Base-by-base conservation (phyloP, 768 basidiomycete species). In the Mycena leptocephala region DNA sequence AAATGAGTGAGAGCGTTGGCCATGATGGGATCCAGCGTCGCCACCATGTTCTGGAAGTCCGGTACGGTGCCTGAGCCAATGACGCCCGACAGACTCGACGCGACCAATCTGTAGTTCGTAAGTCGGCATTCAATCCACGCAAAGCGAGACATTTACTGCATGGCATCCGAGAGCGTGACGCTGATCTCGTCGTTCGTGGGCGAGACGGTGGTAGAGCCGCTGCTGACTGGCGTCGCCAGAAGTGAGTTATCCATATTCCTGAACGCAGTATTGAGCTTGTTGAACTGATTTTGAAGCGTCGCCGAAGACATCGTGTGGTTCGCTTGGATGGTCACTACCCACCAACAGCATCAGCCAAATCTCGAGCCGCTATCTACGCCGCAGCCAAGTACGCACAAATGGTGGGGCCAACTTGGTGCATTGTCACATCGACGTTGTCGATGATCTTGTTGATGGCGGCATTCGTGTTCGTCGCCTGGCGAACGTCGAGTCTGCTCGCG, bases 181-280 rank as follows among this genome's bases (percentile, higher is more conserved):
- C 84, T 82, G 68, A 86, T 80, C 3, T 85, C 83, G 73, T 85
- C 82, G 79, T 86, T 82, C 24, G 84, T 86, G 7, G 86, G 86
- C 20, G 61, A 32, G 35, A 66, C 78, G 58, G 84, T 84, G 28
- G 80, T 84, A 8, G 83, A 85, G 14, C 86, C 85, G 58, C 65
- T 74, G 76, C 83, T 85, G 72, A 85, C 81, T 24, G 83, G 64
- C 11, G 79, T 84, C 10, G 65, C 76, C 0, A 48, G 39, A 39
- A 86, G 79, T 39, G 62, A 59, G 6, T 76, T 80, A 20, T 79
- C 59, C 24, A 81, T 80, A 5, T 41, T 77, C 18, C 62, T 80
- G 78, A 83, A 86, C 7, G 80, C 77, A 1, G 79, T 76, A 62
- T 82, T 76, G 65, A 86, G 61, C 14, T 66, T 26, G 67, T 79